phyloP scores from a whole-genome alignment of 768 basidiomycete species.

The Leccinum ochraceum region DNA sequence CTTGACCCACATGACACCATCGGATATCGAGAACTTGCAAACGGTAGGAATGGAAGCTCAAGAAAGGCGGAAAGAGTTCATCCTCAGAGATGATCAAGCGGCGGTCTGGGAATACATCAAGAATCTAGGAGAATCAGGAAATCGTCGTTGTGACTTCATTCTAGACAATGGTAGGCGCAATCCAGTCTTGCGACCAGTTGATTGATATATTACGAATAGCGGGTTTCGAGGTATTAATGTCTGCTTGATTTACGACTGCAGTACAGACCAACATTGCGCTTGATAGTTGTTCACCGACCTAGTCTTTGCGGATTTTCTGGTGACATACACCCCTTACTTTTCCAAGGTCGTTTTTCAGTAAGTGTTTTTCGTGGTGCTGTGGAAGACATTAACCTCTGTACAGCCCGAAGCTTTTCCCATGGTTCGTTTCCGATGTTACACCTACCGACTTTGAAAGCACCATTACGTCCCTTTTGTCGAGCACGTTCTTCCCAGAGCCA shows the following conservation, averaged over 20 bases:
- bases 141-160: slow-evolving; percentile 73
- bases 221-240: slow-evolving; percentile 75
- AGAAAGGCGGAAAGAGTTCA: slow-evolving; percentile 71
- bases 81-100: slow-evolving; percentile 82
- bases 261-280: background rate
- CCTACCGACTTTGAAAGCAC: slow-evolving; percentile 76
- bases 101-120: slow-evolving; percentile 73
- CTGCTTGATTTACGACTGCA: background rate
- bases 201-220: slow-evolving; percentile 44
- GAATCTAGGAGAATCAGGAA: slow-evolving; percentile 42
- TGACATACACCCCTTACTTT: slow-evolving; percentile 85
- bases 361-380: slow-evolving; percentile 25
- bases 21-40: slow-evolving; percentile 84
- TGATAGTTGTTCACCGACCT: slow-evolving; percentile 87
- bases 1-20: slow-evolving; percentile 78
- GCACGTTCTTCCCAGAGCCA: slow-evolving; percentile 54
- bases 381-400: slow-evolving; percentile 13
- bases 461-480: slow-evolving; percentile 54
- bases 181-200: background rate
- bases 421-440: slow-evolving; percentile 96
- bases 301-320: slow-evolving; percentile 89
- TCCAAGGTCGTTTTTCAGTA: slow-evolving; percentile 89
- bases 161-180: slow-evolving; percentile 77
- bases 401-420: slow-evolving; percentile 92
- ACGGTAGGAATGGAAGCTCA: slow-evolving; percentile 81